phyloP scores from a whole-genome alignment of 305 asterid species.

The Fraxinus nigra region DNA sequence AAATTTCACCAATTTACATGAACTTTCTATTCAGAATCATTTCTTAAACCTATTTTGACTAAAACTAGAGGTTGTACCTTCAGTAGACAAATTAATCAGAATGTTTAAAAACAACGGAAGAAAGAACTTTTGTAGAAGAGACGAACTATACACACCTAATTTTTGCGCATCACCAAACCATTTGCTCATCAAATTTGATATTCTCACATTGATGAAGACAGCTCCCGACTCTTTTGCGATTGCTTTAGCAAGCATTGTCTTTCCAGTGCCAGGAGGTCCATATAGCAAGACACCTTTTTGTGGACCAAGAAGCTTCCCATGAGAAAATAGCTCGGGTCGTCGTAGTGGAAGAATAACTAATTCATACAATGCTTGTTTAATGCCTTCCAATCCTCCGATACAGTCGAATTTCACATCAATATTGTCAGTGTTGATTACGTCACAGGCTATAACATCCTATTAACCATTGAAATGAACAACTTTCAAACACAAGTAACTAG shows the following conservation, averaged over 20 bases:
- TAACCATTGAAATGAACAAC: constrained; percentile 10
- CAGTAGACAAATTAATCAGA: not conserved
- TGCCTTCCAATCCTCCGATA: constrained; percentile 83
- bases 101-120: not conserved
- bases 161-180: constrained; percentile 98
- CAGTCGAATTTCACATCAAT: constrained; percentile 73
- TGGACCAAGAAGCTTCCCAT: constrained; percentile 84
- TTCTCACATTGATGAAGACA: constrained; percentile 73
- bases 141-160: constrained; percentile 48
- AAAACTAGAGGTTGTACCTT: not conserved
- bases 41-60: not conserved
- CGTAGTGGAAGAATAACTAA: constrained; percentile 82
- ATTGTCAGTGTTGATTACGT: constrained; percentile 74
- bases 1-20: not conserved
- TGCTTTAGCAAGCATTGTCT: constrained; percentile 99
- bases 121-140: constrained; percentile 17
- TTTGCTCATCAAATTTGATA: constrained; percentile 89
- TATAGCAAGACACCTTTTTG: constrained; percentile 86
- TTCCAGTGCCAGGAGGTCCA: constrained; percentile 98
- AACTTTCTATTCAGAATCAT: not conserved
- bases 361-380: constrained; percentile 65
- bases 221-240: constrained; percentile 93
- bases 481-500: constrained; percentile 12
- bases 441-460: constrained; percentile 90
- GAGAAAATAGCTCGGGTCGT: constrained; percentile 81